Evolutionary conservation across 805 yeast genomes (phyloP).

Genomic region (Myxozyma neglecta): DNA sequence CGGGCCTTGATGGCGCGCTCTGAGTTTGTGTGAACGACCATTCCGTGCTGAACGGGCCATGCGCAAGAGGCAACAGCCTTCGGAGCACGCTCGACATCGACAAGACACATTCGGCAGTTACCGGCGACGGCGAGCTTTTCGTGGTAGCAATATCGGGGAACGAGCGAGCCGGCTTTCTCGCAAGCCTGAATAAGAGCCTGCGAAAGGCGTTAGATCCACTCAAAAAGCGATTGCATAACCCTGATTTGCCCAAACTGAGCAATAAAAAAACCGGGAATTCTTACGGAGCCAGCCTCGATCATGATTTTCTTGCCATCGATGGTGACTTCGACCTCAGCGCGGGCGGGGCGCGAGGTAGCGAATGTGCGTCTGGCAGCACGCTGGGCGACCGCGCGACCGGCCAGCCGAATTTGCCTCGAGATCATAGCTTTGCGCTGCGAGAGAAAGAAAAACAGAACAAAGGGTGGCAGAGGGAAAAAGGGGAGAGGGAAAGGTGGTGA

Average conservation of each 20-base stretch:
- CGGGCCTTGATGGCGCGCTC: conserved; percentile 79
- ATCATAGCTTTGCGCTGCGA: conserved; percentile 9
- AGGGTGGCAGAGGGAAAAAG: neutral
- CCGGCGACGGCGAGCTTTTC: conserved; percentile 89
- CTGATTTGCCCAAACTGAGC: neutral
- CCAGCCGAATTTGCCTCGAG: conserved; percentile 20
- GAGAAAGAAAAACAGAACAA: neutral
- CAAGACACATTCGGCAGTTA: conserved; percentile 90
- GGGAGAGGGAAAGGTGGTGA: conserved; percentile 2
- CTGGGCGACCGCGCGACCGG: conserved; percentile 7
- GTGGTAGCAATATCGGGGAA: conserved; percentile 89
- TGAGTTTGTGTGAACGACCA: conserved; percentile 78
- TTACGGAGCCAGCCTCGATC: conserved; percentile 73
- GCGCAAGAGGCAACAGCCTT: conserved; percentile 89
- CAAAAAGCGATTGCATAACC: neutral
- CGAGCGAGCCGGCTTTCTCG: conserved; percentile 83
- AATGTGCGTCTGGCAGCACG: conserved; percentile 37
- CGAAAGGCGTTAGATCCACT: neutral
- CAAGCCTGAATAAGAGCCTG: conserved; percentile 82
- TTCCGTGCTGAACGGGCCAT: conserved; percentile 86
- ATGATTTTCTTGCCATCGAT: conserved; percentile 70
- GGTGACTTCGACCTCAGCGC: conserved; percentile 58
- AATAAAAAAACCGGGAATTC: neutral
- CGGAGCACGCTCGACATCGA: conserved; percentile 85
- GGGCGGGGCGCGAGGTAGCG: conserved; percentile 40